A percentile compares a stretch with the other conserved stretches of the same genome.
Evolutionary conservation across 208 protist species (phyloP).

Genomic region (Acanthamoeba healyi): DNA sequence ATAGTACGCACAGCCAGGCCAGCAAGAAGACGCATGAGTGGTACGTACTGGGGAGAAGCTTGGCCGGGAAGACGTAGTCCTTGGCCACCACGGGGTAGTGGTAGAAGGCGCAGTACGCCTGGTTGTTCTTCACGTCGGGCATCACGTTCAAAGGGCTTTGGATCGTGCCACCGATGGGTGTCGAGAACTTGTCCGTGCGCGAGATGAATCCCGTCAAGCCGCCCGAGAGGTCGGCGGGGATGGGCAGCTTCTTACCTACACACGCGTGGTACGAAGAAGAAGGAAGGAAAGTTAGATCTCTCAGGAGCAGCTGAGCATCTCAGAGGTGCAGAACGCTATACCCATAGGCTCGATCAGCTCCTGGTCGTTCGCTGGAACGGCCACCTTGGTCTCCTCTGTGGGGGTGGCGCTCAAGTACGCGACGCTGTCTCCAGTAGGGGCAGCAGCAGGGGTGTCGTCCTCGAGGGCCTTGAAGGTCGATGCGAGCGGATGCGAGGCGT

Average conservation of each 20-base stretch:
- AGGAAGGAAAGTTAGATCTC: no score
- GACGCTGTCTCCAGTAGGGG: background rate
- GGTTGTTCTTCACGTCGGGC: slow-evolving; percentile 55
- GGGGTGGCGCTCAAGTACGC: background rate
- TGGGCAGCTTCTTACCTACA: background rate
- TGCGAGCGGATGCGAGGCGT: slow-evolving; percentile 30
- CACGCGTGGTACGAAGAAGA: no score
- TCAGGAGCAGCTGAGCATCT: background rate
- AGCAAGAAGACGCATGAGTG: background rate
- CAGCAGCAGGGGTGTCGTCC: background rate
- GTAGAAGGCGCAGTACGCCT: slow-evolving; percentile 25
- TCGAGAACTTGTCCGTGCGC: slow-evolving; percentile 39
- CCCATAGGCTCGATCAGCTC: background rate
- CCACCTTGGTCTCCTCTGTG: background rate
- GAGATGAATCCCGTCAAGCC: background rate
- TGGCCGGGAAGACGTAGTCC: slow-evolving; percentile 32
- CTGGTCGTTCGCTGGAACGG: background rate
- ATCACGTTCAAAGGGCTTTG: background rate
- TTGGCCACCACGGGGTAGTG: background rate
- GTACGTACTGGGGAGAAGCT: slow-evolving; percentile 44
- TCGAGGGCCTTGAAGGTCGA: slow-evolving; percentile 3
- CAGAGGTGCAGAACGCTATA: no score
- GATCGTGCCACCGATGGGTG: slow-evolving; percentile 40
- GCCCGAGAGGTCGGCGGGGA: background rate
- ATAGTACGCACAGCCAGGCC: no score